Evolutionary conservation across 2,329 filamentous ascomycete genomes (phyloP).

Genomic region (Diaporthe citri): DNA sequence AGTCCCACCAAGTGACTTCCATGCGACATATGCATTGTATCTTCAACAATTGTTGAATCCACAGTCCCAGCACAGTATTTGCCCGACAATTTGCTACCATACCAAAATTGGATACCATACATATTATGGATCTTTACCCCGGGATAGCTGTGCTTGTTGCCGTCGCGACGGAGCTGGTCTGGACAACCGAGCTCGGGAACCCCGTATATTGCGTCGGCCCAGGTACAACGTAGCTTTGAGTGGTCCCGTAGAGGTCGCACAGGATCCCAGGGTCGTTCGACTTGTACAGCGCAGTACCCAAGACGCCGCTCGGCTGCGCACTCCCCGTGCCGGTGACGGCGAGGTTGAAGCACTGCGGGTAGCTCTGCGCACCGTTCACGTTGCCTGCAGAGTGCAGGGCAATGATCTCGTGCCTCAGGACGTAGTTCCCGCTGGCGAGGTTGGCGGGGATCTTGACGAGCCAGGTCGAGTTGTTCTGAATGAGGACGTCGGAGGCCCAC

Average conservation of each 20-base stretch:
- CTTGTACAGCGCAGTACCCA: conserved; percentile 65
- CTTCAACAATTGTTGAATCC: not conserved
- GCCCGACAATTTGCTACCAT: not conserved
- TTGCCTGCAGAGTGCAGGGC: conserved; percentile 56
- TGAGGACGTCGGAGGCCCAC: conserved; percentile 57
- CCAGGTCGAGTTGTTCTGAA: conserved; percentile 59
- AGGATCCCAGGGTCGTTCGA: conserved; percentile 64
- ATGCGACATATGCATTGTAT: not conserved
- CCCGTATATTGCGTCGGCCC: conserved; percentile 41
- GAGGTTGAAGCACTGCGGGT: conserved; percentile 67
- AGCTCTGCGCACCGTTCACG: conserved; percentile 58
- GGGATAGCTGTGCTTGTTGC: conserved; percentile 37
- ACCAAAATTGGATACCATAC: not conserved
- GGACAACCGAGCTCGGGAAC: conserved; percentile 43
- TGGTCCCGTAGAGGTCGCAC: conserved; percentile 63
- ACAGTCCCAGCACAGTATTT: not conserved
- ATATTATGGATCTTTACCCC: not conserved
- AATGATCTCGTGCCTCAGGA: conserved; percentile 61
- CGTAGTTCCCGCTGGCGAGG: conserved; percentile 59
- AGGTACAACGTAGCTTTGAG: conserved; percentile 39
- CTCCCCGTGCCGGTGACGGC: conserved; percentile 56
- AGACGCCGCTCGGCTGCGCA: conserved; percentile 56
- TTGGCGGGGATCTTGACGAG: conserved; percentile 56
- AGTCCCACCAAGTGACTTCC: not conserved
- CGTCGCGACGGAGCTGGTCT: conserved; percentile 39